Evolutionary conservation across 1,284 basidiomycete species (phyloP).

Genomic region (Ganoderma lucidum): DNA sequence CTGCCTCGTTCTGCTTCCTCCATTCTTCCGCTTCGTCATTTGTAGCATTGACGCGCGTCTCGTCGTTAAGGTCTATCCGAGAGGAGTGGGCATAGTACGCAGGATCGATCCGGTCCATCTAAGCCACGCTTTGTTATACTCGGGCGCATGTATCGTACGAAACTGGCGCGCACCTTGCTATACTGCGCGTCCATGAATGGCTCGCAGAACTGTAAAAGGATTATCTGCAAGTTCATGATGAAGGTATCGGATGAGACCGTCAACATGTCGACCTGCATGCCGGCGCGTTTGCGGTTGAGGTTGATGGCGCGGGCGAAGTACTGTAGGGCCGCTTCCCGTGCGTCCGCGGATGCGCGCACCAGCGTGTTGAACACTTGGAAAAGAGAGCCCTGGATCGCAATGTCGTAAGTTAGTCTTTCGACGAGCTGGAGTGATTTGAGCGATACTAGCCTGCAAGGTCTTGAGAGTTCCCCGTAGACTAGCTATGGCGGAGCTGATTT

Average conservation of each 20-base stretch:
- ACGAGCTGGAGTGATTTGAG: neutral
- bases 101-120: conserved; percentile 94
- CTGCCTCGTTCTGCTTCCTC: conserved; percentile 58
- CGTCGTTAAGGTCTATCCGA: conserved; percentile 82
- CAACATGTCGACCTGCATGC: conserved; percentile 89
- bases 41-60: conserved; percentile 92
- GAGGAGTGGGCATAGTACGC: conserved; percentile 79
- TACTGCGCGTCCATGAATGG: conserved; percentile 96
- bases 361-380: conserved; percentile 92
- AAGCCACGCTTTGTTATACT: conserved; percentile 1
- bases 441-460: conserved; percentile 72
- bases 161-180: conserved; percentile 70
- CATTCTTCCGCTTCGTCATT: conserved; percentile 84
- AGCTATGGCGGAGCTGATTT: conserved; percentile 85
- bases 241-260: conserved; percentile 93
- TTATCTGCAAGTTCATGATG: conserved; percentile 89
- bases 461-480: conserved; percentile 86
- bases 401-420: conserved; percentile 1
- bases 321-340: conserved; percentile 86
- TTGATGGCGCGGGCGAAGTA: conserved; percentile 82
- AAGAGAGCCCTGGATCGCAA: conserved; percentile 64
- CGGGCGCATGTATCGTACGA: too few species aligned
- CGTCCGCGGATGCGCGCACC: conserved; percentile 82
- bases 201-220: conserved; percentile 90
- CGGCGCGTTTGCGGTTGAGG: conserved; percentile 87